Evolutionary conservation across 2,329 filamentous ascomycete species (phyloP), one percentile per base, ranked within the genome.

Genomic region (Diaporthe vaccinii): DNA sequence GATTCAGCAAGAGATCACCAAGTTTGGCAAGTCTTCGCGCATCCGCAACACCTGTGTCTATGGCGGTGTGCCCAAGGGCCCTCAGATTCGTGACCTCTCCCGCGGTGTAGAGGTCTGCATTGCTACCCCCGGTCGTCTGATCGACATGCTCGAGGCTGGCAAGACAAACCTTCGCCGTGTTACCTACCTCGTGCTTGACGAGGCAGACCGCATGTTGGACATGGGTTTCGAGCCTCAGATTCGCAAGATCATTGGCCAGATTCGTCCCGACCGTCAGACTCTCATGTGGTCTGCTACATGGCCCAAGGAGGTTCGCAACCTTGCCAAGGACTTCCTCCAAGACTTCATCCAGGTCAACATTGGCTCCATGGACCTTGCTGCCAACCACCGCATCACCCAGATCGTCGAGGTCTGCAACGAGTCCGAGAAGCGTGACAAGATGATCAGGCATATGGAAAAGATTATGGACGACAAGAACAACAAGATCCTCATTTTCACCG

Each of bases 141-240:
- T 99, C 82, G 97, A 99, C 82, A 98, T 98, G 95, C 91, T 99
- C 44, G 97, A 98, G 87, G 95, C 95, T 79, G 96, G 96, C 85
- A 98, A 97, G 90, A 99, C 97, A 81, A 98, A 99, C 88, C 92
- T 99, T 78, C 96, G 96, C 79, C 95, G 97, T 85, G 96, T 98
- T 77, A 99, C 97, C 74, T 99, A 99, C 88, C 90, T 99, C 75
- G 97, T 98, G 79, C 95, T 99, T 78, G 97, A 99, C 82, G 97
- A 99, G 89, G 97, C 97, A 84, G 97, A 99, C 87, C 96, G 97
- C 83, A 99, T 99, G 97, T 90, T 99, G 84, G 97, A 99, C 88
- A 99, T 99, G 97, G 97, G 97, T 92, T 98, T 99, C 87, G 97
- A 99, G 88, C 97, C 97, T 79, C 97, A 98, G 86, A 98, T 99